Base-by-base conservation (phyloP, 306 rosid species). In the Gastrolobium villosum region DNA sequence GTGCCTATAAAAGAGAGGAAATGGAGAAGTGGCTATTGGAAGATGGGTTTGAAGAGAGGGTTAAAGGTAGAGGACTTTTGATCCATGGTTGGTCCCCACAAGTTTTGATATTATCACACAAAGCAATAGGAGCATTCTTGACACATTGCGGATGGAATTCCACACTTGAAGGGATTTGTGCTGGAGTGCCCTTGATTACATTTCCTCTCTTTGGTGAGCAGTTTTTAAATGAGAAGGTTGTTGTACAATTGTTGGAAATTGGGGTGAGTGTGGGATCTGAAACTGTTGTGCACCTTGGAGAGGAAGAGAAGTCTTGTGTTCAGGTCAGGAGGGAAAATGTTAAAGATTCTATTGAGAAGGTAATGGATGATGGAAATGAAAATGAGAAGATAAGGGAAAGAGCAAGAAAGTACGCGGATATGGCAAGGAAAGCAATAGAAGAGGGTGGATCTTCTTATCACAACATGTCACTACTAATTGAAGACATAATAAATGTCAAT, bases 111-210 rank as follows among this genome's bases (percentile, higher is more conserved):
- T 31, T 91, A 8, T 85, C 91, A 37, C 91, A 90, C 15, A 77
- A 7, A 0, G 75, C 90, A 26, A 61, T 81, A 6, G 90, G 93
- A 3, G 84, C 78, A 1, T 89, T 89, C 8, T 39, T 89, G 53
- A 89, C 88, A 1, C 94, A 89, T 8, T 83, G 89, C 30, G 91
- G 91, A 0, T 89, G 94, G 91, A 89, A 89, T 79, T 89, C 94
- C 0, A 85, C 86, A 5, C 45, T 82, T 0, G 94, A 89, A 75
- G 94, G 86, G 67, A 65, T 89, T n/a, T 59, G 84, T 45, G 79
- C 78, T 0, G 90, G 90, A 1, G 70, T 86, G 26, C 91, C 91
- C 0, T 30, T 89, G 79, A 54, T 82, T 0, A 85, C 91, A 3
- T 89, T 82, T 87, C 91, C 94, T 0, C 5, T 79, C 5, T 89